Evolutionary conservation across 1,139 yeast genomes (phyloP), one percentile per base, ranked within the genome.

Genomic region (Pichia inconspicua): DNA sequence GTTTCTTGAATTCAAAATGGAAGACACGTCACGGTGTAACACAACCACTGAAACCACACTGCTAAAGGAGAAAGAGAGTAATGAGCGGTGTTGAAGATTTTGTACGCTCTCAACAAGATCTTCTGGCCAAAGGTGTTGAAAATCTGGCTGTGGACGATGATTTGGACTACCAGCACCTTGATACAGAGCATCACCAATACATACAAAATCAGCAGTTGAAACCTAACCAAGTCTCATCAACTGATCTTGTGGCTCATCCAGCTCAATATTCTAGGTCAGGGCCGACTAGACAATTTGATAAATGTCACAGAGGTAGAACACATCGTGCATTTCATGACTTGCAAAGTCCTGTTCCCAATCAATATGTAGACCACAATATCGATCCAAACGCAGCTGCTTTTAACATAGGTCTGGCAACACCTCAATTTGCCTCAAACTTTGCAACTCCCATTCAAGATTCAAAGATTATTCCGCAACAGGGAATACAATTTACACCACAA

Each of bases 341-440:
- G 9, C 45, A 52, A 7, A 43, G 42, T 36, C 48, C n/a, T 43
- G 46, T n/a, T 14, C 41, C 19, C 12, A 25, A 43, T n/a, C 25
- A 37, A 19, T 37, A 37, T 22, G 15, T 37, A n/a, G 57, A 56
- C 30, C 49, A 47, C 6, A 34, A 38, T 5, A 56, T 62, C 31
- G 66, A 62, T 48, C 65, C 65, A 5, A 62, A 60, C 45, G 60
- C 55, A 5, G 66, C 66, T 9, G 64, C 65, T 8, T 51, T 55
- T 41, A 55, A 59, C 37, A 55, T 58, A n/a, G 65, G 66, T 10
- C 45, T 59, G 27, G 36, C 41, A 15, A 46, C 44, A 25, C 45
- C 50, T 14, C 44, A 22, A 15, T 11, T 36, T 22, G 19, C 28
- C 19, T 34, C 37, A 4, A 17, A 7, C 22, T 15, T 15, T 15